phyloP scores from a whole-genome alignment of 2,329 filamentous ascomycete species.

The Aspergillus ruber region DNA sequence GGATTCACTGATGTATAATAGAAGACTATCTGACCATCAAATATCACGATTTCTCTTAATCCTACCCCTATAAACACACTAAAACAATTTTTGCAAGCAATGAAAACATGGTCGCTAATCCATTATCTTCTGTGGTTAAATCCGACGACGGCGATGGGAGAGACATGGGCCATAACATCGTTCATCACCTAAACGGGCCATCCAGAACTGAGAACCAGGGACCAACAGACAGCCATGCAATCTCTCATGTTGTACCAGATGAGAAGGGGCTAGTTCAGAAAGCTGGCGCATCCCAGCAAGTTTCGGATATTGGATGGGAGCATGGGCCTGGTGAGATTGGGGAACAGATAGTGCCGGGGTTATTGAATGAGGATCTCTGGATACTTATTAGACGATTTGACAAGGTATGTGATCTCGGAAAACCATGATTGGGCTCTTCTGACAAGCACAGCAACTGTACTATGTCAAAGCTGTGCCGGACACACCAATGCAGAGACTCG shows the following conservation, averaged over 20 bases:
- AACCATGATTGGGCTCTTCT: conserved; percentile 13
- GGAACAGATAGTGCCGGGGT: conserved; percentile 55
- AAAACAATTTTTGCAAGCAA: not conserved
- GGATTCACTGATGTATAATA: not conserved
- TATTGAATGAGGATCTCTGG: conserved; percentile 70
- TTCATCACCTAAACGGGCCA: not conserved
- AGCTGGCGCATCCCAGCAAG: conserved; percentile 7
- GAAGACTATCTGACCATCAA: too few species aligned
- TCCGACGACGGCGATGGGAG: not conserved
- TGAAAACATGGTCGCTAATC: not conserved
- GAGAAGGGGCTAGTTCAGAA: conserved; percentile 13
- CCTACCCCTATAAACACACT: too few species aligned
- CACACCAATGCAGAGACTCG: conserved; percentile 59
- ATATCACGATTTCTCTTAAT: too few species aligned
- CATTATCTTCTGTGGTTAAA: not conserved
- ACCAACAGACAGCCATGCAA: conserved; percentile 18
- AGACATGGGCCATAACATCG: too few species aligned
- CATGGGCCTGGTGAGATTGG: conserved; percentile 6
- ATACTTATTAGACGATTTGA: conserved; percentile 63
- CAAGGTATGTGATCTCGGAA: not conserved
- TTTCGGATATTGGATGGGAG: conserved; percentile 17
- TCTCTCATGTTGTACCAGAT: conserved; percentile 15
- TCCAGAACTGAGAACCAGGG: conserved; percentile 3
- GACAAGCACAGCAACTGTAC: conserved; percentile 52
- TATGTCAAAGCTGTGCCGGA: conserved; percentile 62